Percentiles rank a stretch among this genome's conserved stretches.
Conservation (phyloP, 495 filamentous ascomycete genomes). For the Xylaria scruposa region DNA sequence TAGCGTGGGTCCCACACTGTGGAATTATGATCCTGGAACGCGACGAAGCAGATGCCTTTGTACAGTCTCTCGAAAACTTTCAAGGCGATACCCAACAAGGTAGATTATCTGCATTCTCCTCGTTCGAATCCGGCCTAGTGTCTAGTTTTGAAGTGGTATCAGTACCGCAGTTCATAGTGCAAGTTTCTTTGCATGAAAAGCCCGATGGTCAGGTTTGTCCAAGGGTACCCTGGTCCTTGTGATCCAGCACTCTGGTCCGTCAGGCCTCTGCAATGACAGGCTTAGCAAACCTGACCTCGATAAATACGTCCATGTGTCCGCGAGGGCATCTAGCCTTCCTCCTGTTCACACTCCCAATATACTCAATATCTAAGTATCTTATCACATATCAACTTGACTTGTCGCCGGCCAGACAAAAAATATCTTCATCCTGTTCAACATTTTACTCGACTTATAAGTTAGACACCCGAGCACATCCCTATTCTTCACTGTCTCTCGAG, state of each 20-base stretch:
- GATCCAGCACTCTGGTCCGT: slow-evolving; percentile 25
- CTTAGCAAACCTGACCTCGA: slow-evolving; percentile 11
- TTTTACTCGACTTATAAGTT: not conserved
- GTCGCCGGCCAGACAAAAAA: not conserved
- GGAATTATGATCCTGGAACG: not conserved
- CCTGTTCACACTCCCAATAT: slow-evolving; percentile 5
- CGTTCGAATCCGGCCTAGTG: slow-evolving; percentile 15
- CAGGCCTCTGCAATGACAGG: slow-evolving; percentile 17
- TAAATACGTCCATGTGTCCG: slow-evolving; percentile 23
- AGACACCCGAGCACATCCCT: not conserved
- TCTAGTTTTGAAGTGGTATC: slow-evolving; percentile 7
- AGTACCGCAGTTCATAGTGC: slow-evolving; percentile 11
- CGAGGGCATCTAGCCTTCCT: not conserved
- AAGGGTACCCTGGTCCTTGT: slow-evolving; percentile 22
- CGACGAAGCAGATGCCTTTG: not conserved
- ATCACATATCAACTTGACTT: not conserved
- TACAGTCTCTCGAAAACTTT: not conserved
- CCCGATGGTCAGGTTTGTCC: slow-evolving; percentile 23
- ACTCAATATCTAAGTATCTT: slow-evolving; percentile 1
- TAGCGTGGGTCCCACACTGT: slow-evolving; percentile 2
- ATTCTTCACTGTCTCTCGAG: not conserved
- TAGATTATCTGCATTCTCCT: slow-evolving; percentile 17
- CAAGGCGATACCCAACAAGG: slow-evolving; percentile 13
- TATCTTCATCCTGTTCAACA: not conserved
- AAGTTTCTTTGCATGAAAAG: slow-evolving; percentile 24